Base-by-base conservation (phyloP, 805 yeast genomes). In the Candida morakotiae region DNA sequence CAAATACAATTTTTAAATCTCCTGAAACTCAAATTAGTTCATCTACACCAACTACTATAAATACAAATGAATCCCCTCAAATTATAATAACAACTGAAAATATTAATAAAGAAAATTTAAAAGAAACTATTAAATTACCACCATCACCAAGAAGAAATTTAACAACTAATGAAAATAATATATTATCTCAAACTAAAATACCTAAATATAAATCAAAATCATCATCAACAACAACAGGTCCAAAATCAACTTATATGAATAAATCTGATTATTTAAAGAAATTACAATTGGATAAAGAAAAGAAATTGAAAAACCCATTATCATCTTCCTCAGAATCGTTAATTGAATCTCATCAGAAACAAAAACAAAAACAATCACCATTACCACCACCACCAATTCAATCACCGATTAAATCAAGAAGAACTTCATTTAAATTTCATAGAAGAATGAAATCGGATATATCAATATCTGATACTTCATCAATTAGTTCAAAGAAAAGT, bases 111-210 rank as follows among this genome's bases (percentile, higher is more conserved):
- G 11, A 5, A 3, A 30, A 30, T 16, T n/a, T n/a, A n/a, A n/a
- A n/a, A n/a, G n/a, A n/a, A n/a, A n/a, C n/a, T n/a, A n/a, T n/a
- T n/a, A n/a, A n/a, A n/a, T n/a, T n/a, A n/a, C n/a, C 27, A 20
- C n/a, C 19, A 10, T 22, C 42, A 3, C 40, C 40, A 15, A 20
- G 35, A 19, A 35, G 43, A n/a, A 35, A 19, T 8, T 26, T 18
- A 16, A 34, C 45, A 5, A 31, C 29, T 14, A 29, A 36, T 4
- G 42, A 34, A 15, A 27, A 16, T 11, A 19, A 24, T 4, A 21
- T 41, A 11, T 32, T 41, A 14, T 24, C 28, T 10, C 25, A 24
- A 9, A 41, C 45, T n/a, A 27, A 34, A 22, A 41, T 41, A 5
- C 45, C 45, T 10, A 26, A 18, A 13, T 41, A 6, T 11, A 30